These are phyloP conservation scores for Zygosaccharomyces sapae DNA, from an alignment of 1,139 yeast genomes.

Conservation along the genomic window DNA sequence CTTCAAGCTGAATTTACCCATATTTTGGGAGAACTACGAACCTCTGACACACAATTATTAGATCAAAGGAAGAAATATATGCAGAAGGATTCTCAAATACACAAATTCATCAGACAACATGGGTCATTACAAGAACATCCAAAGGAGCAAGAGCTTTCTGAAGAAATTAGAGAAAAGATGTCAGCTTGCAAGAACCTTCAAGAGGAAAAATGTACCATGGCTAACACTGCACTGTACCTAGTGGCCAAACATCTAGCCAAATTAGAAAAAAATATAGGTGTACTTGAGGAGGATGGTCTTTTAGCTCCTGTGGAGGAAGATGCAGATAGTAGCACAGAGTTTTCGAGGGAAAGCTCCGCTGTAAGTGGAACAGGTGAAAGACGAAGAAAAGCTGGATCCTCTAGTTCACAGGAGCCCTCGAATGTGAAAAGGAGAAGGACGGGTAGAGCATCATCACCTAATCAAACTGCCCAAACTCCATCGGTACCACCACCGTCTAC, in stretches of 20 bases:
- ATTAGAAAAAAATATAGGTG: slow-evolving; percentile 71
- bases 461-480: slow-evolving; percentile 1
- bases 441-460: slow-evolving; percentile 17
- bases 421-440: slow-evolving; percentile 26
- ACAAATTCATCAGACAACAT: slow-evolving; percentile 75
- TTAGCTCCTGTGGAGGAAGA: slow-evolving; percentile 53
- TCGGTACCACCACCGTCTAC: not conserved
- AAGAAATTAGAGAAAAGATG: slow-evolving; percentile 68
- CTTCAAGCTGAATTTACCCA: slow-evolving; percentile 87
- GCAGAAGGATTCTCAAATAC: slow-evolving; percentile 72
- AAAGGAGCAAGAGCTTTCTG: slow-evolving; percentile 65
- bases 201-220: slow-evolving; percentile 69
- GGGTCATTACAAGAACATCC: slow-evolving; percentile 82
- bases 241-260: slow-evolving; percentile 69
- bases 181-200: slow-evolving; percentile 59
- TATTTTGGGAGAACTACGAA: slow-evolving; percentile 71
- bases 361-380: slow-evolving; percentile 21
- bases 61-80: slow-evolving; percentile 66
- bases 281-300: slow-evolving; percentile 74
- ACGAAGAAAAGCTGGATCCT: slow-evolving; percentile 24
- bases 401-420: slow-evolving; percentile 13
- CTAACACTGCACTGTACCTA: slow-evolving; percentile 77
- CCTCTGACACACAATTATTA: slow-evolving; percentile 61
- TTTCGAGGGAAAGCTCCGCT: slow-evolving; percentile 30
- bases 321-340: slow-evolving; percentile 32